Conservation (phyloP, 306 rosid genomes). For the Cicer cuneatum region DNA sequence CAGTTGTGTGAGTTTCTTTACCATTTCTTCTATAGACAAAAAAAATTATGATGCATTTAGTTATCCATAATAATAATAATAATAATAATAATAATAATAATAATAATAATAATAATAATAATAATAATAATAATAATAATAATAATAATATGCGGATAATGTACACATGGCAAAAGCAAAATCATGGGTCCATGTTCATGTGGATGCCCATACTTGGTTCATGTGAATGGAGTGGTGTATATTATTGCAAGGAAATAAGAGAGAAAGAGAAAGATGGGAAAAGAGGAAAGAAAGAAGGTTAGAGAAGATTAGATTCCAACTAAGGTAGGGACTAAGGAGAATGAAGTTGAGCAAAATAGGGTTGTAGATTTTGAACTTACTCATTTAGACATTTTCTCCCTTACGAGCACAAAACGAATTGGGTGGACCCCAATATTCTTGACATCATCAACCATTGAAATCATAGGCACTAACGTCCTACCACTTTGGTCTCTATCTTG, state of each 20-base stretch:
- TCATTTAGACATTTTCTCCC: conserved; percentile 16
- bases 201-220: conserved; percentile 49
- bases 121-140: too few relatives aligned
- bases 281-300: neutral
- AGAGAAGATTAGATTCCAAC: conserved; percentile 35
- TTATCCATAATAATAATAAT: too few relatives aligned
- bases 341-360: conserved; percentile 23
- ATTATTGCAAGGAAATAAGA: conserved; percentile 27
- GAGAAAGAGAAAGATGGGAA: neutral
- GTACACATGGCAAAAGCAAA: conserved; percentile 43
- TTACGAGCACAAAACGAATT: neutral
- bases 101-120: too few relatives aligned
- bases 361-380: conserved; percentile 38
- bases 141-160: conserved; percentile 3
- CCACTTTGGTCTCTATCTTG: too few relatives aligned
- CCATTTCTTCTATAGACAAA: too few relatives aligned
- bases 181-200: conserved; percentile 44
- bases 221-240: conserved; percentile 42
- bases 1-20: too few relatives aligned
- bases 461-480: conserved; percentile 10
- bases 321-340: conserved; percentile 39
- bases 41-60: too few relatives aligned
- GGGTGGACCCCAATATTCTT: conserved; percentile 44
- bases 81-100: too few relatives aligned
- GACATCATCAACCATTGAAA: conserved; percentile 27